Evolutionary conservation across 108 stramenopile genomes (phyloP).

Genomic region (Chaetoceros muelleri): DNA sequence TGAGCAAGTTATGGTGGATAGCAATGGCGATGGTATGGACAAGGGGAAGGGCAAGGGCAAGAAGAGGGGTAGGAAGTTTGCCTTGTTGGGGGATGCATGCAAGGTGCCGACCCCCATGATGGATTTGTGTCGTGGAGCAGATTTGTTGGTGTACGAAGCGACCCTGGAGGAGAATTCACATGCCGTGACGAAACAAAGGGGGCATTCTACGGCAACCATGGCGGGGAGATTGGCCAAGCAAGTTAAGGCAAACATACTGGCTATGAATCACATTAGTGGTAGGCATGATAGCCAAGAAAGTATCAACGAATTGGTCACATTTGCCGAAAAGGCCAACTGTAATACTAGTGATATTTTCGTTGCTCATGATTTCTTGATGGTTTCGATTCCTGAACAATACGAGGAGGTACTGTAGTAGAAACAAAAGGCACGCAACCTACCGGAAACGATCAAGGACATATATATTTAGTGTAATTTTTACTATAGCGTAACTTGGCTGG

Average conservation of each 20-base stretch:
- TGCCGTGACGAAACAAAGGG: conserved; percentile 31
- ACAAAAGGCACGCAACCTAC: too few relatives aligned
- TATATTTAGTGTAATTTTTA: too few relatives aligned
- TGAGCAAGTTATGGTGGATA: conserved; percentile 35
- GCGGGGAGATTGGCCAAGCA: conserved; percentile 48
- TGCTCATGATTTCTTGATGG: conserved; percentile 69
- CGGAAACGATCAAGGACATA: too few relatives aligned
- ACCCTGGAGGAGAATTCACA: conserved; percentile 41
- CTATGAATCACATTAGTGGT: conserved; percentile 68
- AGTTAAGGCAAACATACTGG: conserved; percentile 40
- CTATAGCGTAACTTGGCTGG: too few relatives aligned
- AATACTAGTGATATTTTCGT: conserved; percentile 29
- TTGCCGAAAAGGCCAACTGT: conserved; percentile 31
- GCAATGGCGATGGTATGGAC: conserved; percentile 12
- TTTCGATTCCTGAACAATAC: conserved; percentile 55
- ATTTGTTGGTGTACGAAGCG: conserved; percentile 85
- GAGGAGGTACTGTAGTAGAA: conserved; percentile 10
- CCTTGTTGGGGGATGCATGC: conserved; percentile 60
- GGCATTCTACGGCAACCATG: conserved; percentile 67
- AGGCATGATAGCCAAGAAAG: conserved; percentile 4
- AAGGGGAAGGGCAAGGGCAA: conserved; percentile 21
- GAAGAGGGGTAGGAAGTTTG: conserved; percentile 44
- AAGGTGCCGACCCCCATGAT: conserved; percentile 45
- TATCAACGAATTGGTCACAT: conserved; percentile 19
- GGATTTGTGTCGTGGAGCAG: conserved; percentile 43